Percentiles rank a stretch among this genome's conserved stretches.
Evolutionary conservation across 176 grass and related monocot genomes (phyloP).

Genomic region (Eragrostis curvula): DNA sequence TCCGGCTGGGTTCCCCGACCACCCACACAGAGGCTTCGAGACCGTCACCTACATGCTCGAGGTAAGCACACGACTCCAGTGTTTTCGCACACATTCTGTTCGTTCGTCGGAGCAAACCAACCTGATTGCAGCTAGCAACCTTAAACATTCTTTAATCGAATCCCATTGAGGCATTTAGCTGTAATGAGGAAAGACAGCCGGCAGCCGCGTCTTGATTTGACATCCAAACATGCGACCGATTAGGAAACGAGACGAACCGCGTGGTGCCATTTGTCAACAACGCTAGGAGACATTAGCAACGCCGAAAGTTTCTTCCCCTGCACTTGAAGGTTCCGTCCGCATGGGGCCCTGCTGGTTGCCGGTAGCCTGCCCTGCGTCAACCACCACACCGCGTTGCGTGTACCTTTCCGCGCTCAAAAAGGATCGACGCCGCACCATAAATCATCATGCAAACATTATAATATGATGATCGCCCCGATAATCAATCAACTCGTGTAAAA

Average conservation of each 20-base stretch:
- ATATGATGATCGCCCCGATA: neutral
- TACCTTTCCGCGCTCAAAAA: neutral
- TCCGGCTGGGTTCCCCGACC: slow-evolving; percentile 94
- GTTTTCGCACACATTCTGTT: neutral
- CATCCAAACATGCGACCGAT: neutral
- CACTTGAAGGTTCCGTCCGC: slow-evolving; percentile 5
- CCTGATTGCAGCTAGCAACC: neutral
- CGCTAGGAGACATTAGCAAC: neutral
- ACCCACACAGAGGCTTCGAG: slow-evolving; percentile 97
- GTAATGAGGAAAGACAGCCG: neutral
- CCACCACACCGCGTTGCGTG: neutral
- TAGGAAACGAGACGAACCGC: slow-evolving; percentile 6
- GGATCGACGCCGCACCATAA: slow-evolving; percentile 19
- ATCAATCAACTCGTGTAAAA: neutral
- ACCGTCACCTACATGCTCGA: slow-evolving; percentile 99
- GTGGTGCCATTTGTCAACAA: slow-evolving; percentile 26
- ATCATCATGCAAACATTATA: neutral
- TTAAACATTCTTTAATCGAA: neutral
- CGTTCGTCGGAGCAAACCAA: neutral
- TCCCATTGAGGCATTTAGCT: neutral
- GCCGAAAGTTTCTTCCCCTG: slow-evolving; percentile 42
- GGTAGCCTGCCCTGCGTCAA: slow-evolving; percentile 25
- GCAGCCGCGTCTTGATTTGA: neutral
- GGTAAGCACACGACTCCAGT: slow-evolving; percentile 24
- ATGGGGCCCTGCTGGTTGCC: slow-evolving; percentile 5